phyloP scores from a whole-genome alignment of 1,139 yeast genomes.

The Lodderomyces parapsilosis region DNA sequence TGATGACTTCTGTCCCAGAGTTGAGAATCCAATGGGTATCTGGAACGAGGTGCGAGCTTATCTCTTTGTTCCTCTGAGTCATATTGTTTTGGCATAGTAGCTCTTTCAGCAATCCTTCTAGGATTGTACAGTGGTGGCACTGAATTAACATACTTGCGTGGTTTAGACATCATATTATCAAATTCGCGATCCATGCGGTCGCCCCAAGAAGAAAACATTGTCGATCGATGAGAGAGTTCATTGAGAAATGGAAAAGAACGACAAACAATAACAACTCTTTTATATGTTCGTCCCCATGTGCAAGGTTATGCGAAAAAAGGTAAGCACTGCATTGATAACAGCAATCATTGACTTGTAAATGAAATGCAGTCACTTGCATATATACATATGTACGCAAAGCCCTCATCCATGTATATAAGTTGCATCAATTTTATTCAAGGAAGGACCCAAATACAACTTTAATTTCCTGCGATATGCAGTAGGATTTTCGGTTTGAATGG shows the following conservation, averaged over 20 bases:
- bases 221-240: too few relatives aligned
- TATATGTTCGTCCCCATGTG: not conserved
- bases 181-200: constrained; percentile 10
- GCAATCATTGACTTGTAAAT: too few relatives aligned
- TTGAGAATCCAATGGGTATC: not conserved
- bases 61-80: not conserved
- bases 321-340: not conserved
- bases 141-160: constrained; percentile 14
- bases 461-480: constrained; percentile 86
- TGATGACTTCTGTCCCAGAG: constrained; percentile 1
- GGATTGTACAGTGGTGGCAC: constrained; percentile 14
- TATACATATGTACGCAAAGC: constrained; percentile 9
- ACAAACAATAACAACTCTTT: not conserved
- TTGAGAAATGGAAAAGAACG: too few relatives aligned
- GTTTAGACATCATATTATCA: constrained; percentile 15
- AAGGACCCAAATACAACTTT: constrained; percentile 66
- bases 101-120: constrained; percentile 8
- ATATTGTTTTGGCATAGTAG: not conserved
- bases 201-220: constrained; percentile 8
- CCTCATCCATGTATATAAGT: constrained; percentile 51
- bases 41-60: not conserved
- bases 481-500: constrained; percentile 69
- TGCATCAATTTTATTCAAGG: constrained; percentile 88
- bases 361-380: too few relatives aligned
- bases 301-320: constrained; percentile 3